Conservation (phyloP, 129 eudicot genomes). For the Artemisia annua region DNA sequence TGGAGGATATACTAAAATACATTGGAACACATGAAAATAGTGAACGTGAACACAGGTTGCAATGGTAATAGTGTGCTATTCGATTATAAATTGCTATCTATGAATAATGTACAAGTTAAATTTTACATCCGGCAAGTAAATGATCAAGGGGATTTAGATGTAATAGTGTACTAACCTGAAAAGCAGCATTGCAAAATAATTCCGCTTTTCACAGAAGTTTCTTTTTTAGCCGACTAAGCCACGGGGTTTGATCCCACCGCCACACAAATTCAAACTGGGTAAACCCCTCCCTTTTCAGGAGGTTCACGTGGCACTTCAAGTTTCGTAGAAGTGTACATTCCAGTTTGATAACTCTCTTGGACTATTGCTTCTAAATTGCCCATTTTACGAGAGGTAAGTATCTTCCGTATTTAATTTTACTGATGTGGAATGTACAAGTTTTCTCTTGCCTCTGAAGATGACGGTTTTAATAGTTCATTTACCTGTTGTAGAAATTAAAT, state of each 20-base stretch:
- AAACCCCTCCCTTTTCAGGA: no score
- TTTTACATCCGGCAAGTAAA: background rate
- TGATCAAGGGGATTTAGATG: background rate
- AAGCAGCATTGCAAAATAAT: slow-evolving; percentile 75
- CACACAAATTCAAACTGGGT: no score
- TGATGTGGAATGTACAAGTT: slow-evolving; percentile 51
- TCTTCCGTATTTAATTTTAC: slow-evolving; percentile 48
- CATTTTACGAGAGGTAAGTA: slow-evolving; percentile 18
- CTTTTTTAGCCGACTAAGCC: no score
- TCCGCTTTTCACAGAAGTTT: slow-evolving; percentile 43
- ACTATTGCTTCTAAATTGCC: slow-evolving; percentile 31
- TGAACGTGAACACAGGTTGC: background rate
- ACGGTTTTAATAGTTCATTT: slow-evolving; percentile 61
- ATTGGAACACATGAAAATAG: background rate
- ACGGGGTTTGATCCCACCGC: no score
- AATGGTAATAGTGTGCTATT: background rate
- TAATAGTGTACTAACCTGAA: slow-evolving; percentile 58
- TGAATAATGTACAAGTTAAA: background rate
- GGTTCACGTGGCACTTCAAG: no score
- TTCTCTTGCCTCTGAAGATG: slow-evolving; percentile 67
- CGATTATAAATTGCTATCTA: background rate
- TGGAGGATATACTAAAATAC: background rate
- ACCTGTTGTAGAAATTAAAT: slow-evolving; percentile 41
- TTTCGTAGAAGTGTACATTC: background rate
- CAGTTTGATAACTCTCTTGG: slow-evolving; percentile 30